Evolutionary conservation across 371 early-diverging fungal genomes (phyloP), one percentile per base, ranked within the genome.

Genomic region (Mucor mucedo): DNA sequence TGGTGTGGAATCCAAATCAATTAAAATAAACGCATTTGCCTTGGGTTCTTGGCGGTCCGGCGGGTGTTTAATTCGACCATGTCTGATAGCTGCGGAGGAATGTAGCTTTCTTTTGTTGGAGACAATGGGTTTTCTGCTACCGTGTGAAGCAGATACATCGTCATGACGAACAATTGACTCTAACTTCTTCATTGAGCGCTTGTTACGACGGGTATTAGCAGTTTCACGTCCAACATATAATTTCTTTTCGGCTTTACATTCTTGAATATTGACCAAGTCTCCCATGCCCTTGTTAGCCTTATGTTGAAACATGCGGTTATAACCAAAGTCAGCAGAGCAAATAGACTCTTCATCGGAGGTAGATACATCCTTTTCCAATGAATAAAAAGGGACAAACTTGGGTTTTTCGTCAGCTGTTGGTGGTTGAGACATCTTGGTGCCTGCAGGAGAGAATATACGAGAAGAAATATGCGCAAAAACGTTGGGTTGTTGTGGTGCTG

Each of bases 371-470:
- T 50, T 28, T 50, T 50, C 49, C 21, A 13, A 44, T 13, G 56
- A 60, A 35, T 39, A 30, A 27, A 57, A 45, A 16, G 44, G 33
- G 10, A 32, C 56, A 33, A 45, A n/a, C 4, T 27, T 66, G 29
- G 47, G 30, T 4, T 27, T 40, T 16, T 47, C 11, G 8, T 66
- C 66, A 4, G 27, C 29, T 32, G 44, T 14, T 13, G 42, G 21
- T 16, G 65, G 57, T 16, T 45, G 58, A 16, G 53, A 55, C 56
- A 66, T 52, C 27, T 62, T 66, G 8, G 57, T 57, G 4, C 63
- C 64, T 3, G 63, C 65, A 14, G 72, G 65, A 30, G 72, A 64
- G 33, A 71, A 71, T 38, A 71, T 67, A 28, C 72, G 72, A 58
- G 72, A 62, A 5, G 67, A 60, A n/a, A 71, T 45, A 49, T 66